phyloP scores from a whole-genome alignment of 1,139 yeast genomes.

The Blastobotrys raffinosifermentans region DNA sequence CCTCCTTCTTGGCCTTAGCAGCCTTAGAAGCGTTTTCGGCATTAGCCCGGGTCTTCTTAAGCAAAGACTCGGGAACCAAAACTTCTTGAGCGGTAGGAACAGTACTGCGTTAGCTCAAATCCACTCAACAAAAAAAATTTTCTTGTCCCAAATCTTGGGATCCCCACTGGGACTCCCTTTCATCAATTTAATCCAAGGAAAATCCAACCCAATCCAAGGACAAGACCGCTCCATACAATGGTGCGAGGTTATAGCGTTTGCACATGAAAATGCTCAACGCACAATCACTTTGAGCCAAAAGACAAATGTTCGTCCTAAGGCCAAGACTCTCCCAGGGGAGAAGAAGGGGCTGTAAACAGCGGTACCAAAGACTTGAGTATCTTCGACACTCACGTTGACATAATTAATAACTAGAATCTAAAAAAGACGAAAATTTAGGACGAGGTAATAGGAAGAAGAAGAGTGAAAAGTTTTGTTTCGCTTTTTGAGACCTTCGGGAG shows the following conservation, averaged over 20 bases:
- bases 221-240: slow-evolving; percentile 11
- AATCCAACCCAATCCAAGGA: background rate
- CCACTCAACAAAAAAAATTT: background rate
- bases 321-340: slow-evolving; percentile 20
- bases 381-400: no score
- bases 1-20: slow-evolving; percentile 63
- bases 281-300: slow-evolving; percentile 13
- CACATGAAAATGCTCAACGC: slow-evolving; percentile 12
- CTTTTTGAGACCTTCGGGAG: no score
- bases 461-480: no score
- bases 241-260: slow-evolving; percentile 15
- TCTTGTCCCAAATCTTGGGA: slow-evolving; percentile 1
- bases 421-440: no score
- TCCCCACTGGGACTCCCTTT: slow-evolving; percentile 16
- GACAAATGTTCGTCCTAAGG: slow-evolving; percentile 7
- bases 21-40: slow-evolving; percentile 65
- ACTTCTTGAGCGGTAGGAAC: slow-evolving; percentile 24
- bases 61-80: slow-evolving; percentile 82
- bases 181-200: slow-evolving; percentile 16
- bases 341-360: slow-evolving; percentile 20
- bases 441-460: slow-evolving; percentile 6
- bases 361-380: no score
- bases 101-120: slow-evolving; percentile 16
- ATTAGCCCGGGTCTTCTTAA: slow-evolving; percentile 84
- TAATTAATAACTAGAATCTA: no score